Percentiles rank a stretch among this genome's conserved stretches.
Conservation (phyloP, 2,329 filamentous ascomycete species). For the Trichoderma atrobrunneum region DNA sequence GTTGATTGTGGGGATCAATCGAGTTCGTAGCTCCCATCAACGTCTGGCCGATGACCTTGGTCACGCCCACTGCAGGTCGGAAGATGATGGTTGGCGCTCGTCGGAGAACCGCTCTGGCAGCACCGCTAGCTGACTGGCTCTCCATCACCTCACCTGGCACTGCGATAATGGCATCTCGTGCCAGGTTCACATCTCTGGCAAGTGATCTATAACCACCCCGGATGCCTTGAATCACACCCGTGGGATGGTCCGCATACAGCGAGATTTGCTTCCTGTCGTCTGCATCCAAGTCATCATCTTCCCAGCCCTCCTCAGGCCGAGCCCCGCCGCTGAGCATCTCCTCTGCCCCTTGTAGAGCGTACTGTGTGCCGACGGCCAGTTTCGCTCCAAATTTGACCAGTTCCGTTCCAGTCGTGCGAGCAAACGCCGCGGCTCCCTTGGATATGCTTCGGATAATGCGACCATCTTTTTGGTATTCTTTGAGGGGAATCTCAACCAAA, state of each 20-base stretch:
- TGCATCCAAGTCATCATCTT: constrained; percentile 61
- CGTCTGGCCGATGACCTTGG: constrained; percentile 83
- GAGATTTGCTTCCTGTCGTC: constrained; percentile 78
- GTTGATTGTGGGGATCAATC: constrained; percentile 76
- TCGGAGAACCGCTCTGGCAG: constrained; percentile 72
- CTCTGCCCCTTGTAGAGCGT: constrained; percentile 85
- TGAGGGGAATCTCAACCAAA: constrained; percentile 83
- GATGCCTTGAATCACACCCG: constrained; percentile 82
- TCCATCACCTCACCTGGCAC: constrained; percentile 91
- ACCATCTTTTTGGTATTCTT: constrained; percentile 91
- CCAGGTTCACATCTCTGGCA: constrained; percentile 80
- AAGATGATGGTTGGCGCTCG: constrained; percentile 92
- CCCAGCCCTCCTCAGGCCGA: constrained; percentile 44
- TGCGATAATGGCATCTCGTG: constrained; percentile 88
- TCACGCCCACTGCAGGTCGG: constrained; percentile 84
- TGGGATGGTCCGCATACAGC: constrained; percentile 89
- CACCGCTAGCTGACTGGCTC: constrained; percentile 74
- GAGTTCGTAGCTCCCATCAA: constrained; percentile 90
- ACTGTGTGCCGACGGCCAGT: constrained; percentile 90
- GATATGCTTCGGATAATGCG: constrained; percentile 86
- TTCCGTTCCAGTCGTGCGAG: constrained; percentile 88
- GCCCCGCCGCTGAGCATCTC: constrained; percentile 61
- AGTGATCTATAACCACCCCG: constrained; percentile 79
- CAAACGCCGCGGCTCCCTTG: constrained; percentile 87
- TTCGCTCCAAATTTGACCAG: constrained; percentile 94